Percentiles rank a stretch among this genome's conserved stretches.
These are phyloP conservation scores for Aspergillus udagawae DNA, from an alignment of 2,329 filamentous ascomycete species.

Conservation along the genomic window DNA sequence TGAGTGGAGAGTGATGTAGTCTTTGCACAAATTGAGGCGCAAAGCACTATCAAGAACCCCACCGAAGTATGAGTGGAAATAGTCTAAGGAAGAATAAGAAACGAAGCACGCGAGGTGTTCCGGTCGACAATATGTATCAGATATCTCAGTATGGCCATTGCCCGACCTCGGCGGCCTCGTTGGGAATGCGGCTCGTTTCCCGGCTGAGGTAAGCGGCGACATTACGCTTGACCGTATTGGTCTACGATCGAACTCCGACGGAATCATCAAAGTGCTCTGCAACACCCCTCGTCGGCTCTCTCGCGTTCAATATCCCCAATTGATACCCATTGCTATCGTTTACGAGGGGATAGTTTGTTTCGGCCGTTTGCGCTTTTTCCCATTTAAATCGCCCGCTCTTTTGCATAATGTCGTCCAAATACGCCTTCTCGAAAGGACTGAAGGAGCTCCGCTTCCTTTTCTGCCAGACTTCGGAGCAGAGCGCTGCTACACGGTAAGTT, in stretches of 20 bases:
- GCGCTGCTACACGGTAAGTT: constrained; percentile 77
- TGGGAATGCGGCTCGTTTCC: constrained; percentile 16
- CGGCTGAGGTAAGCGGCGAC: constrained; percentile 28
- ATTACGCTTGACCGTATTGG: constrained; percentile 25
- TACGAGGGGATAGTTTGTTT: constrained; percentile 13
- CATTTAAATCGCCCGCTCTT: constrained; percentile 1
- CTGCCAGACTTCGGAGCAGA: constrained; percentile 90
- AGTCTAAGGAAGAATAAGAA: constrained; percentile 12
- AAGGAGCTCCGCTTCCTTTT: constrained; percentile 97
- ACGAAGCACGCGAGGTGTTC: constrained; percentile 2
- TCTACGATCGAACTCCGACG: constrained; percentile 7
- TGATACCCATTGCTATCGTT: constrained; percentile 9
- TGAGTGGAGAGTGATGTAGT: not conserved
- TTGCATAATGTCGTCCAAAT: constrained; percentile 78
- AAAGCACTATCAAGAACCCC: not conserved
- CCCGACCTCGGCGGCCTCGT: constrained; percentile 16
- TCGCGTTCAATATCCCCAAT: constrained; percentile 7
- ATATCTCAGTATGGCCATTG: constrained; percentile 1
- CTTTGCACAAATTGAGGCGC: not conserved
- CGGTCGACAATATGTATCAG: not conserved
- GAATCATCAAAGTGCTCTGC: constrained; percentile 3
- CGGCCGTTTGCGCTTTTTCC: constrained; percentile 3
- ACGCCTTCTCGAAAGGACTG: constrained; percentile 81
- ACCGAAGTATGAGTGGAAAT: not conserved
- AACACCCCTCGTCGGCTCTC: constrained; percentile 1